Base-by-base conservation (phyloP, 2,329 filamentous ascomycete genomes). In the Epichloe baconii region DNA sequence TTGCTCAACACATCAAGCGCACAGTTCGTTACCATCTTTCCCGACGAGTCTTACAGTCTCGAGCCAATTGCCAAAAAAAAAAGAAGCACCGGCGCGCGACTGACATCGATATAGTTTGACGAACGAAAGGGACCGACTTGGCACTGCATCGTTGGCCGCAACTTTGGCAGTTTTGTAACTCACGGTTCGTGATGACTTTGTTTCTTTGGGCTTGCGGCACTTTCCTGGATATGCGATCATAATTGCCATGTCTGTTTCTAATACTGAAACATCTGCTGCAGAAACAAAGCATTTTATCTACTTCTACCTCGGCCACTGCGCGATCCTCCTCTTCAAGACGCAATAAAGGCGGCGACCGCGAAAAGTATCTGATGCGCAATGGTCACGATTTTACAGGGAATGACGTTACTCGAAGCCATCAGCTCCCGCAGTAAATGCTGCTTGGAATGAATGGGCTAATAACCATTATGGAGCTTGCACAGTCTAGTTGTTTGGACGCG, bases 251-350 rank as follows among this genome's bases (percentile, higher is more conserved):
- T 31, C 26, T 17, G 7, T 14, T 17, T 8, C 4, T 11, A 21
- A 36, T 19, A 35, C 52, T 52, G 6, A 50, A 48, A 17, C 14
- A 40, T 21, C 0, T 36, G 19, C 19, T 38, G 38, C 73, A 96
- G 93, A 97, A 71, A 97, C 93, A 31, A 97, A 97, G 75, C 93
- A 98, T 72, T 98, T 98, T 76, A 96, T 98, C 68, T 98, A 98
- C 76, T 98, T 98, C 76, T 98, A 98, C 75, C 85, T 98, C 54
- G 93, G 93, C 50, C 93, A 97, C 77, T 96, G 89, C 70, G 93
- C 93, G 54, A 97, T 98, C 66, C 79, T 98, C 52, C 83, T 98
- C 49, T 98, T 97, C 82, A 98, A 98, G 79, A 98, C 93, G 41
- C 91, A 96, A 80, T 97, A 53, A 26, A 35, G 21, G 44, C 45